Evolutionary conservation across 257 asterid species (phyloP).

Genomic region (Solanum paucissectum): DNA sequence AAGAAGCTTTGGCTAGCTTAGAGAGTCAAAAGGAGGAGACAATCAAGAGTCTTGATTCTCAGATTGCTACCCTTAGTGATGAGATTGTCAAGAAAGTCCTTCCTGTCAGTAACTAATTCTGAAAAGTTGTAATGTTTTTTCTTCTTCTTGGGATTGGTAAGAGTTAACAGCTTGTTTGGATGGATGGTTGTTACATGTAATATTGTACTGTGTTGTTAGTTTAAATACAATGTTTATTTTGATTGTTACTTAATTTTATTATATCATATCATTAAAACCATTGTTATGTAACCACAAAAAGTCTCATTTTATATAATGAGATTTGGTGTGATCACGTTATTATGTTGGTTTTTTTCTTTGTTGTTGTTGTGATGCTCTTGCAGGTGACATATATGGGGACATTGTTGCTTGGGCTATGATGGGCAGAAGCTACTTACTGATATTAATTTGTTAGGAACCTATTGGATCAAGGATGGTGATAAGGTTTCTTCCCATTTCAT

Average conservation of each 20-base stretch:
- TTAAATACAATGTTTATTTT: no score
- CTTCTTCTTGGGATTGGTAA: neutral
- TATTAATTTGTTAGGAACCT: slow-evolving; percentile 31
- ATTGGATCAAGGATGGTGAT: slow-evolving; percentile 68
- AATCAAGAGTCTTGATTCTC: slow-evolving; percentile 63
- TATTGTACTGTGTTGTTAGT: neutral
- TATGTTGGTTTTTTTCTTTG: neutral
- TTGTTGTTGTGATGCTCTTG: neutral
- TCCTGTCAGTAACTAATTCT: slow-evolving; percentile 35
- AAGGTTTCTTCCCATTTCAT: slow-evolving; percentile 35
- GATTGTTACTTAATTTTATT: neutral
- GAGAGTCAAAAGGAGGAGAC: slow-evolving; percentile 87
- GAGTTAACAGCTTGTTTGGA: neutral
- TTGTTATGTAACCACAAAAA: neutral
- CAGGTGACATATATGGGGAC: slow-evolving; percentile 82
- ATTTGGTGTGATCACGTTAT: neutral
- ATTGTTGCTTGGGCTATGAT: slow-evolving; percentile 61
- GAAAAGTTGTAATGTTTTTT: neutral
- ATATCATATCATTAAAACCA: neutral
- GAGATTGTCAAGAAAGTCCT: slow-evolving; percentile 92
- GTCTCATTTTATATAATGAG: neutral
- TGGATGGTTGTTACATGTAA: neutral
- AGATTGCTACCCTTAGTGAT: slow-evolving; percentile 66
- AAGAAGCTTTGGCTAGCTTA: slow-evolving; percentile 59
- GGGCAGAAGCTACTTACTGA: slow-evolving; percentile 48